A percentile compares a stretch with the other conserved stretches of the same genome.
Conservation (phyloP, 2,329 filamentous ascomycete genomes). For the Blastomyces parvus region DNA sequence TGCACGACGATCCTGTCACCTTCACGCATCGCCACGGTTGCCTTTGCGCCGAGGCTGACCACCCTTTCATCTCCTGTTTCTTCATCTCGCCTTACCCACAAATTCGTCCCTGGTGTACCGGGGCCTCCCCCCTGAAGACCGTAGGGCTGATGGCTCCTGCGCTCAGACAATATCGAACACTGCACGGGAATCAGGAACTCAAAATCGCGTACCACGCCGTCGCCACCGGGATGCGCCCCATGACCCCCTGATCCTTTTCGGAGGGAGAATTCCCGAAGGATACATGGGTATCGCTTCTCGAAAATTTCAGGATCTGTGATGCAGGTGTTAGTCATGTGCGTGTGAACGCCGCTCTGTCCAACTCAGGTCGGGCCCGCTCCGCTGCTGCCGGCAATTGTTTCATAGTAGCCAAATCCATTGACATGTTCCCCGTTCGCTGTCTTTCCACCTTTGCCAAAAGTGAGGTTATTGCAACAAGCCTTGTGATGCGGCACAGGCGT, state of each 20-base stretch:
- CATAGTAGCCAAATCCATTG: constrained; percentile 79
- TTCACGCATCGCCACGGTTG: constrained; percentile 50
- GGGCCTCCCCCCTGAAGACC: constrained; percentile 76
- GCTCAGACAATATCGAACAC: constrained; percentile 68
- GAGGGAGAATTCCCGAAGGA: constrained; percentile 63
- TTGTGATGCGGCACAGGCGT: constrained; percentile 67
- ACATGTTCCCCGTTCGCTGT: constrained; percentile 46
- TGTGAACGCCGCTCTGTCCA: constrained; percentile 67
- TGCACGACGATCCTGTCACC: constrained; percentile 54
- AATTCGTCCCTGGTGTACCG: constrained; percentile 67
- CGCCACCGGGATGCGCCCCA: constrained; percentile 60
- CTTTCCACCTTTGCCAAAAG: constrained; percentile 70
- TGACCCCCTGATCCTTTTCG: constrained; percentile 54
- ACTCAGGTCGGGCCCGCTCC: constrained; percentile 69
- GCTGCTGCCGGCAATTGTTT: constrained; percentile 73
- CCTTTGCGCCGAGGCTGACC: constrained; percentile 54
- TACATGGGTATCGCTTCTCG: constrained; percentile 67
- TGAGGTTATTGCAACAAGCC: constrained; percentile 79
- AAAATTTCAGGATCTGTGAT: constrained; percentile 79
- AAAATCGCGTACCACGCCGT: constrained; percentile 71
- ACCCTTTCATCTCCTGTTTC: constrained; percentile 44
- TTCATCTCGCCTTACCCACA: constrained; percentile 71
- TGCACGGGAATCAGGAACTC: constrained; percentile 75
- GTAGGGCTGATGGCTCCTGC: constrained; percentile 68
- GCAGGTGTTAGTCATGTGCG: constrained; percentile 80